Evolutionary conservation across 2,329 filamentous ascomycete genomes (phyloP).

Genomic region (Verticillium klebahnii): DNA sequence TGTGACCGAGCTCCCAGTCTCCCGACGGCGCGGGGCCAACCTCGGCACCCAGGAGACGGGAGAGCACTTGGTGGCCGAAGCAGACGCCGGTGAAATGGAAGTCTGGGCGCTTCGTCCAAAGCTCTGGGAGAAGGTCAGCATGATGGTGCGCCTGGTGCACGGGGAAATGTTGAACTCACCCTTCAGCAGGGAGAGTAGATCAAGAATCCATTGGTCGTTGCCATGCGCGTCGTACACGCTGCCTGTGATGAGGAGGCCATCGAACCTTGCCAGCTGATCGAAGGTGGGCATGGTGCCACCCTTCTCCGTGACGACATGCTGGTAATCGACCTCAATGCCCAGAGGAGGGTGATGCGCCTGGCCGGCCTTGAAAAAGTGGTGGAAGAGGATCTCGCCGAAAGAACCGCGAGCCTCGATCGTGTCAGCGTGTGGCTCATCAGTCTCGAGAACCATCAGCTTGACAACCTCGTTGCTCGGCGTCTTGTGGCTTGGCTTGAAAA

Average conservation of each 20-base stretch:
- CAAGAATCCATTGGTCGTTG: conserved; percentile 67
- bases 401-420: conserved; percentile 43
- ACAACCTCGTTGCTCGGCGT: conserved; percentile 14
- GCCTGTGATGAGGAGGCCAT: conserved; percentile 72
- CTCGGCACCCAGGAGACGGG: conserved; percentile 63
- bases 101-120: conserved; percentile 46
- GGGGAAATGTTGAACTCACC: conserved; percentile 20
- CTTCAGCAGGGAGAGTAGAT: conserved; percentile 55
- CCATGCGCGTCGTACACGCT: conserved; percentile 67
- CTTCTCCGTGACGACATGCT: conserved; percentile 47
- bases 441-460: conserved; percentile 51
- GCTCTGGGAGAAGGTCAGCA: conserved; percentile 21
- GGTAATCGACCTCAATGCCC: conserved; percentile 48
- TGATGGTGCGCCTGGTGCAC: neutral
- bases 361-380: conserved; percentile 46
- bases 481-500: neutral
- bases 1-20: conserved; percentile 70
- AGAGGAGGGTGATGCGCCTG: conserved; percentile 47
- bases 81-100: conserved; percentile 68
- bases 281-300: conserved; percentile 40
- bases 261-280: conserved; percentile 54
- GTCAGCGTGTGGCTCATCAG: conserved; percentile 49
- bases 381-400: conserved; percentile 49
- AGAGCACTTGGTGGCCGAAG: conserved; percentile 78
- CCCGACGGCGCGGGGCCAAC: conserved; percentile 60